These are phyloP conservation scores for Paulownia fortunei DNA, from an alignment of 257 asterid species.

Conservation along the genomic window DNA sequence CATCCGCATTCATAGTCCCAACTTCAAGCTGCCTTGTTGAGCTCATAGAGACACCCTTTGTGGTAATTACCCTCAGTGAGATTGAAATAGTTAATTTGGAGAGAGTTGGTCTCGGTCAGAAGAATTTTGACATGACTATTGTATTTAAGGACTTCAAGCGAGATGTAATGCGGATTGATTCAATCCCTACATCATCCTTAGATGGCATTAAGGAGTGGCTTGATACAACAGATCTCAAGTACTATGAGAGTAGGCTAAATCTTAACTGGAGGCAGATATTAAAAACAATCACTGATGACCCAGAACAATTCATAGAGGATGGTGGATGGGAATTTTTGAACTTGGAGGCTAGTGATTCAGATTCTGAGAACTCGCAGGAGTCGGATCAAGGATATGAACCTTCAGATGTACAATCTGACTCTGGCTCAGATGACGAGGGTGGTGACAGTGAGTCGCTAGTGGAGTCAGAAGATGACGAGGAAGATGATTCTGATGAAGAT, in stretches of 20 bases:
- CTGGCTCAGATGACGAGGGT: conserved; percentile 58
- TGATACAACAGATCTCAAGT: conserved; percentile 63
- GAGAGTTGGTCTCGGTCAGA: conserved; percentile 73
- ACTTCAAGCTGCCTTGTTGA: conserved; percentile 65
- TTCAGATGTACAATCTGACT: conserved; percentile 56
- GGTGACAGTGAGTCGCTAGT: conserved; percentile 58
- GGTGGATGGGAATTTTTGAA: conserved; percentile 81
- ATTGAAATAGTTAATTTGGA: conserved; percentile 69
- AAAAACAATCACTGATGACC: conserved; percentile 57
- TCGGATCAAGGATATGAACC: conserved; percentile 65
- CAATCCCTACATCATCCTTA: conserved; percentile 59
- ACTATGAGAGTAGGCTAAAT: conserved; percentile 73
- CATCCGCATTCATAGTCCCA: conserved; percentile 63
- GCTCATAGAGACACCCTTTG: conserved; percentile 60
- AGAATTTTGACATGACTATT: conserved; percentile 70
- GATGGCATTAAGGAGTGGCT: conserved; percentile 79
- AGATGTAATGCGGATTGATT: conserved; percentile 62
- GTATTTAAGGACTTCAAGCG: conserved; percentile 70
- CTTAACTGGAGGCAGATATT: conserved; percentile 62
- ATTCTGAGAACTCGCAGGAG: conserved; percentile 53
- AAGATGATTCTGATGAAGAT: conserved; percentile 45
- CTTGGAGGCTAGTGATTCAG: conserved; percentile 65
- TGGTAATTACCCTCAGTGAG: conserved; percentile 55
- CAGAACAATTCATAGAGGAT: conserved; percentile 55
- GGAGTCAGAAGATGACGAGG: conserved; percentile 62